These are phyloP conservation scores for Saturnispora halmiae DNA, from an alignment of 805 yeast genomes.

Conservation along the genomic window DNA sequence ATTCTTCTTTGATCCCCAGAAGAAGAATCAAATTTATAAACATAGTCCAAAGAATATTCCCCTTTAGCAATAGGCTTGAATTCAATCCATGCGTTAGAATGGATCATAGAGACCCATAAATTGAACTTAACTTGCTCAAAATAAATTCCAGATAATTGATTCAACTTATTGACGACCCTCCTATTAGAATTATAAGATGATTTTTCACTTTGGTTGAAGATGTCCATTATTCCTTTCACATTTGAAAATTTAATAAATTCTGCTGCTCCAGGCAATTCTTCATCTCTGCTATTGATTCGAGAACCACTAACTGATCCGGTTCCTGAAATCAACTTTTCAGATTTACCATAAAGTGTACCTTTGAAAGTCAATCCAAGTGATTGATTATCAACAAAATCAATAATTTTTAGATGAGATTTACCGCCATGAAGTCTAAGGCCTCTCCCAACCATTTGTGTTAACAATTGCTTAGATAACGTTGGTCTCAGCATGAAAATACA, in stretches of 20 bases:
- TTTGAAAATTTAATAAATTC: slow-evolving; percentile 25
- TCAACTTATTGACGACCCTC: slow-evolving; percentile 3
- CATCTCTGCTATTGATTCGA: slow-evolving; percentile 5
- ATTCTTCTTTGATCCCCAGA: background rate
- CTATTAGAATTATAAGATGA: slow-evolving; percentile 13
- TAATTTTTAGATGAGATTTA: slow-evolving; percentile 60
- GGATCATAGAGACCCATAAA: slow-evolving; percentile 1
- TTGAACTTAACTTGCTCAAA: slow-evolving; percentile 11
- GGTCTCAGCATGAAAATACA: slow-evolving; percentile 73
- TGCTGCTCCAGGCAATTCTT: slow-evolving; percentile 16
- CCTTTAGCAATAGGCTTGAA: slow-evolving; percentile 9
- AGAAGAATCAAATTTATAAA: slow-evolving; percentile 9
- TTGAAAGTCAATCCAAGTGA: slow-evolving; percentile 22
- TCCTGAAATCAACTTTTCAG: slow-evolving; percentile 8
- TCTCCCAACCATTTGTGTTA: slow-evolving; percentile 86
- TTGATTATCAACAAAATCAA: slow-evolving; percentile 68
- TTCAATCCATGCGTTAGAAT: slow-evolving; percentile 10
- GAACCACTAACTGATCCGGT: slow-evolving; percentile 2
- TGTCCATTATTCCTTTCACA: slow-evolving; percentile 24
- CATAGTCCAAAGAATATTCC: slow-evolving; percentile 7
- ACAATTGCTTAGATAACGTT: slow-evolving; percentile 59
- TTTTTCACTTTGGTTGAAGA: too few species aligned
- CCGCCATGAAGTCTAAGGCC: slow-evolving; percentile 61
- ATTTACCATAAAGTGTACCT: slow-evolving; percentile 21
- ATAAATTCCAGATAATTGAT: slow-evolving; percentile 11